Base-by-base conservation (phyloP, 2,329 filamentous ascomycete genomes). In the Beauveria brongniartii region DNA sequence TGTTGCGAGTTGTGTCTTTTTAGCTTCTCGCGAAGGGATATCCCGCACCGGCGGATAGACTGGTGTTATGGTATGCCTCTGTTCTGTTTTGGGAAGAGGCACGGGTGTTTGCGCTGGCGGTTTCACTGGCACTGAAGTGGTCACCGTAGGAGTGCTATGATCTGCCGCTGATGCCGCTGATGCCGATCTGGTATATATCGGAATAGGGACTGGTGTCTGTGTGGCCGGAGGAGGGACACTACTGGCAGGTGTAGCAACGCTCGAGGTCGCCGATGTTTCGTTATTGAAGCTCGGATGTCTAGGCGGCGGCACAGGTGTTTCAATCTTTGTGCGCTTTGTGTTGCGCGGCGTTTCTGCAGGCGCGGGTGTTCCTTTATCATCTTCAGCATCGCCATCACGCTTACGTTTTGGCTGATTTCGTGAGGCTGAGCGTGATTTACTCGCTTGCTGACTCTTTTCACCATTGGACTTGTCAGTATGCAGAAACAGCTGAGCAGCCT, bases 241-340 rank as follows among this genome's bases (percentile, higher is more conserved):
- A 22, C 61, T n/a, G 61, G 61, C 26, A 6, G 55, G 47, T n/a
- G 56, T 59, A 12, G 24, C 46, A 20, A 50, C 44, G 22, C 64
- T 60, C 64, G 63, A 34, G 63, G 64, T 62, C 61, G 46, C 50
- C 67, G 58, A 61, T 70, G 72, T 67, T 67, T 67, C 66, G 64
- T 71, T 65, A 44, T 62, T 68, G 47, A 71, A 65, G 24, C 65
- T 66, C 30, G 67, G 70, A 40, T 75, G 75, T 28, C 74, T 71
- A 16, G 76, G 76, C 47, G 77, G 77, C 54, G 79, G 81, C 34
- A 84, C 75, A 12, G 82, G 82, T 16, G 82, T 84, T 69, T 84
- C 82, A 26, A 78, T 83, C 69, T 84, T 84, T 64, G 74, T 79
- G 40, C 81, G 78, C 68, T 84, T 84, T 28, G 73, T 61, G 61